Evolutionary conservation across 306 rosid genomes (phyloP), one percentile per base, ranked within the genome.

Genomic region (Pyrus bretschneideri): DNA sequence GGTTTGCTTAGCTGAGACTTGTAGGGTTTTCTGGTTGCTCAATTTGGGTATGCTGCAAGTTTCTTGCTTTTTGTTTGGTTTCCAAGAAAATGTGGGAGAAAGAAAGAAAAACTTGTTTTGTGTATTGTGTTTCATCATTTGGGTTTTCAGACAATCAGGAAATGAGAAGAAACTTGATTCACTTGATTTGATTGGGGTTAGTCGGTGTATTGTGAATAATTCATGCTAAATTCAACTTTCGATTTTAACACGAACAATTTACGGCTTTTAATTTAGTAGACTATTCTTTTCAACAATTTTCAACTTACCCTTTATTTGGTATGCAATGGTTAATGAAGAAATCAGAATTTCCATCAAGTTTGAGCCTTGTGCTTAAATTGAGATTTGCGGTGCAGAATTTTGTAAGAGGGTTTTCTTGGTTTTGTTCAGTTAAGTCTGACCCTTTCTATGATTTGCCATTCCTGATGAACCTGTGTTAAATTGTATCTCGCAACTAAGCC

Each of bases 311-410:
- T 65, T 2, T 46, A 10, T 82, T 58, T 71, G 69, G 72, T 84
- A 69, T 67, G 45, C n/a, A 60, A 69, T 67, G 72, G 74, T 82
- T 75, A 76, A 46, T 51, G 80, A 65, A 66, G 63, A 67, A 64
- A 45, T 67, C 18, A 27, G 6, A 49, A 71, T 44, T 35, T 31
- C 21, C 18, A n/a, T 78, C 15, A 21, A 72, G 63, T 71, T 54
- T 31, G 68, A 42, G 22, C n/a, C 52, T 78, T 23, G 0, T 51
- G 77, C 71, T 64, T 65, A 14, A 27, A 35, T 71, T 63, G 51
- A 3, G 31, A 8, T 21, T 72, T 66, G 64, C 44, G 67, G 22
- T 73, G 42, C 21, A 11, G 19, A 23, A 23, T 45, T 10, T 45
- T 3, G 11, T 61, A 13, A 14, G 27, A 67, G 17, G 52, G 27